Evolutionary conservation across 345 rosid species (phyloP).

Genomic region (Sisymbrium irio): DNA sequence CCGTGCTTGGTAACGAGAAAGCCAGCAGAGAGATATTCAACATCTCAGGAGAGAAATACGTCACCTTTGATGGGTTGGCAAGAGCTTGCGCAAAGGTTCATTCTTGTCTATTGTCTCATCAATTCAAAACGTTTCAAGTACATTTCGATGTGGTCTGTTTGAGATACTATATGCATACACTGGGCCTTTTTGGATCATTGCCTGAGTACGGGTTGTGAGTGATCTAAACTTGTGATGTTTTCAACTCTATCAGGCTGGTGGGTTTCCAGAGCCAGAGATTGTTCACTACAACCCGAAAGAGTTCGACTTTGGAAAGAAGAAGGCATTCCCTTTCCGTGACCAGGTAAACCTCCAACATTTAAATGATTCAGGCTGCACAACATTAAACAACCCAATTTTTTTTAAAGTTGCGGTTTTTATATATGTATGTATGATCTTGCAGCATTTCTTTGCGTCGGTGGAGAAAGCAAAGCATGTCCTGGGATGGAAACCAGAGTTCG

Average conservation of each 20-base stretch:
- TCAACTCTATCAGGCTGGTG: slow-evolving; percentile 62
- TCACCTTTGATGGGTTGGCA: slow-evolving; percentile 89
- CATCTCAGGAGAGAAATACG: slow-evolving; percentile 90
- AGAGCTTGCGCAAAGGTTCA: slow-evolving; percentile 93
- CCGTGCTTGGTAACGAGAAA: slow-evolving; percentile 81
- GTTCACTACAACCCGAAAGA: slow-evolving; percentile 87
- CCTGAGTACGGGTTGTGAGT: neutral
- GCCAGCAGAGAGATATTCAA: slow-evolving; percentile 86
- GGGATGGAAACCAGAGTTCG: slow-evolving; percentile 74
- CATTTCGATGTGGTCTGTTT: neutral
- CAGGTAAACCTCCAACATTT: slow-evolving; percentile 50
- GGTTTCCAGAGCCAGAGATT: slow-evolving; percentile 93
- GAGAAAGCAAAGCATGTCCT: slow-evolving; percentile 89
- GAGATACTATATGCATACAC: neutral
- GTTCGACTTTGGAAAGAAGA: slow-evolving; percentile 92
- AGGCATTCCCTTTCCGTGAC: slow-evolving; percentile 97
- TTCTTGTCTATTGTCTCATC: slow-evolving; percentile 3
- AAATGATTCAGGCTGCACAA: slow-evolving; percentile 1
- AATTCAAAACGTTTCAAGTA: neutral
- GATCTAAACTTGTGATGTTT: slow-evolving; percentile 7
- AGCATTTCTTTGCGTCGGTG: slow-evolving; percentile 95
- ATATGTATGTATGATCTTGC: slow-evolving; percentile 34
- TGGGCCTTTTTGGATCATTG: neutral
- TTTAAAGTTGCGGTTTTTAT: neutral
- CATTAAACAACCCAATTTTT: neutral